Conservation (phyloP, 257 asterid species). For the Salvia splendens region DNA sequence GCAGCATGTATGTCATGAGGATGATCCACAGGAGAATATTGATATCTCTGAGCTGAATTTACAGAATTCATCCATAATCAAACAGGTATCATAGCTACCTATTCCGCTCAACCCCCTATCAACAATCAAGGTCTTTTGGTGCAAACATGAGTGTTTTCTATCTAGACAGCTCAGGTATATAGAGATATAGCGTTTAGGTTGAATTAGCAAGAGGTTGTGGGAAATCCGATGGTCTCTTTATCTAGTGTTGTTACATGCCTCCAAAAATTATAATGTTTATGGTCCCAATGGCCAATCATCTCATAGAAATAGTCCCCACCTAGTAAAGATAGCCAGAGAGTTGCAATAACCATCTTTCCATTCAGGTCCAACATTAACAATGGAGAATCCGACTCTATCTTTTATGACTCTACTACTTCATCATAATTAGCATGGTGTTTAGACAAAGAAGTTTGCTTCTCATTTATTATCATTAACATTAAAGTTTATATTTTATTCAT, state of each 20-base stretch:
- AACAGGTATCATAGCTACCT: conserved; percentile 37
- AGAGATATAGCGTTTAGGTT: neutral
- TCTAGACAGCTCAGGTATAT: no score
- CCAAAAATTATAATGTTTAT: neutral
- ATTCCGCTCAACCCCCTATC: neutral
- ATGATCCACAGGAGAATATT: conserved; percentile 49
- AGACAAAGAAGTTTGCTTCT: neutral
- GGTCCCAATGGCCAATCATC: neutral
- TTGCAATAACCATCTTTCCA: neutral
- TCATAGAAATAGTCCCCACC: neutral
- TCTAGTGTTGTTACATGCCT: neutral
- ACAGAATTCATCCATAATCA: conserved; percentile 41
- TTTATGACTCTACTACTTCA: neutral
- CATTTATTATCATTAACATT: neutral
- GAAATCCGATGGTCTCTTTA: neutral
- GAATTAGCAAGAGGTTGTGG: neutral
- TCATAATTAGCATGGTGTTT: neutral
- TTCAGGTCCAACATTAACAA: neutral
- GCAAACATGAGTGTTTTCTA: neutral
- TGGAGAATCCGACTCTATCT: neutral
- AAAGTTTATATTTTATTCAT: neutral
- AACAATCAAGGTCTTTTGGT: neutral
- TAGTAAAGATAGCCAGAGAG: neutral
- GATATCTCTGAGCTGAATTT: conserved; percentile 60
- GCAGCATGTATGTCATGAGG: conserved; percentile 58